Evolutionary conservation across 2,329 filamentous ascomycete species (phyloP).

Genomic region (Aspergillus ochraceoroseus): DNA sequence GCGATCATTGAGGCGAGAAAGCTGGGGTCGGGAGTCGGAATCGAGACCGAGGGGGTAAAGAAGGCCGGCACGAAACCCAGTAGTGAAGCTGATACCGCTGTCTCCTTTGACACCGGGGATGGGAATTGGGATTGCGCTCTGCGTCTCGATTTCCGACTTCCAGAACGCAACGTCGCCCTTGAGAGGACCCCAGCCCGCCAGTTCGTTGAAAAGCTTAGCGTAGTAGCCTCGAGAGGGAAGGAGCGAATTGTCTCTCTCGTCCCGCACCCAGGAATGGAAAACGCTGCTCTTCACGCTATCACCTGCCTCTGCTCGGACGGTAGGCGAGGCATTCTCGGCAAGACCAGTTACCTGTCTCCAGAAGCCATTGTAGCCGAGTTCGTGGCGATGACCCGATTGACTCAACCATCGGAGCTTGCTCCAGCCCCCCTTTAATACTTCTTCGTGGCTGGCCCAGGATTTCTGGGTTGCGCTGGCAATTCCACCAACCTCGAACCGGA

Average conservation of each 20-base stretch:
- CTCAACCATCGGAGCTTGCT: constrained; percentile 72
- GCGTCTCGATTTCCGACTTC: constrained; percentile 82
- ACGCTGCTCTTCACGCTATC: constrained; percentile 87
- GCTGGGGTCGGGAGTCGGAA: constrained; percentile 50
- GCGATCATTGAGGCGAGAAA: constrained; percentile 84
- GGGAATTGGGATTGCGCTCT: constrained; percentile 67
- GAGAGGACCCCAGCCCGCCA: constrained; percentile 81
- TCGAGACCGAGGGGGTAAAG: constrained; percentile 74
- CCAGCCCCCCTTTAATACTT: constrained; percentile 72
- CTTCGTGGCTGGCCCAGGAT: constrained; percentile 89
- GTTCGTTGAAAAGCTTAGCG: constrained; percentile 68
- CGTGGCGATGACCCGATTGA: constrained; percentile 62
- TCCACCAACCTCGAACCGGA: constrained; percentile 71
- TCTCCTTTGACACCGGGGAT: constrained; percentile 63
- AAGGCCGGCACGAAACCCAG: constrained; percentile 72
- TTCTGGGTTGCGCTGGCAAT: constrained; percentile 82
- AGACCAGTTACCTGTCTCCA: constrained; percentile 89
- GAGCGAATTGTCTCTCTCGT: constrained; percentile 77
- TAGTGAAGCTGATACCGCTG: constrained; percentile 76
- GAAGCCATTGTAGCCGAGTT: constrained; percentile 70
- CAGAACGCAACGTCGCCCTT: constrained; percentile 89
- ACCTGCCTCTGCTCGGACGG: constrained; percentile 77
- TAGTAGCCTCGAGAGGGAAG: constrained; percentile 79
- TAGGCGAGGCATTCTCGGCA: constrained; percentile 68
- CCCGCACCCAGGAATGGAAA: constrained; percentile 72